Evolutionary conservation across 164 flowering plant species (phyloP), one percentile per base, ranked within the genome.

Genomic region (Saururus chinensis): DNA sequence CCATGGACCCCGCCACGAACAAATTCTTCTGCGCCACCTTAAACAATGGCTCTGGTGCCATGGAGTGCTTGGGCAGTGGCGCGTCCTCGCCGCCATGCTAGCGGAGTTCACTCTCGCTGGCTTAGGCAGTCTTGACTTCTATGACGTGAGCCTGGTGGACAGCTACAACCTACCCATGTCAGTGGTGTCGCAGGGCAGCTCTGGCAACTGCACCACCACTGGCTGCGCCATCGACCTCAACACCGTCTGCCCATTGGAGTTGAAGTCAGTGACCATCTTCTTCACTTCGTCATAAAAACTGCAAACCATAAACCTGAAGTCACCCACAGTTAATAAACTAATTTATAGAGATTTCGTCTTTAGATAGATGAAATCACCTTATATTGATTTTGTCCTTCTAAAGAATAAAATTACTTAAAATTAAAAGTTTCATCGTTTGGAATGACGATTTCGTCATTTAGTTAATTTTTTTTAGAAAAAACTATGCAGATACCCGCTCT

Each of bases 31-130:
- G 99, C 75, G 59, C 62, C 40, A 90, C 97, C 13, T 97, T 86
- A 49, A 97, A 93, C 65, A 90, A 97, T 64, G 92, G 88, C 53
- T 85, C 97, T 22, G 86, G 86, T 0, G 80, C 69, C 49, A 3
- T 88, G 0, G 91, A 85, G 67, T 90, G 97, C 74, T n/a, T 75
- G 30, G 98, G 97, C 4, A 45, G 49, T 4, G 84, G 84, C n/a
- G 97, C 90, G 0, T 40, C 69, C 0, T 90, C 96, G 0, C 98
- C 97, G 96, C 97, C 4, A 86, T 96, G 0, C 75, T 93, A 0
- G 97, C 96, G 0, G 98, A 93, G 67, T 89, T 93, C 82, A 93
- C 86, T 0, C 78, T 89, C 16, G 66, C 85, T 76, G 96, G 96
- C 52, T 63, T 66, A 41, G 75, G 75, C 10, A 90, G 87, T 0